These are phyloP conservation scores for Lojkania enalia DNA, from an alignment of 2,329 filamentous ascomycete genomes.

Conservation along the genomic window DNA sequence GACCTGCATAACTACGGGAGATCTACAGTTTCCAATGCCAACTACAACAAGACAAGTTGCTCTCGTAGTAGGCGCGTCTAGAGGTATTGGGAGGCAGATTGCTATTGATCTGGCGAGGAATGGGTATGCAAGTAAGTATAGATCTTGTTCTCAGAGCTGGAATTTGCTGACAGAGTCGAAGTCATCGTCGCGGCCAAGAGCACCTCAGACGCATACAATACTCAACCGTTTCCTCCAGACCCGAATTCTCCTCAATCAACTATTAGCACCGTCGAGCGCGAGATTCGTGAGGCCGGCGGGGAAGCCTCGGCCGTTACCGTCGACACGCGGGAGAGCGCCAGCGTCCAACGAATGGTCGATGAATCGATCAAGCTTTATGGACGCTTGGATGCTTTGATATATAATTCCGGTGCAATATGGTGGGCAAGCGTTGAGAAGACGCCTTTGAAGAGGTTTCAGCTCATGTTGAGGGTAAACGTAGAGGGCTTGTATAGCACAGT, in stretches of 20 bases:
- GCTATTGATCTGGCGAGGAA: slow-evolving; percentile 74
- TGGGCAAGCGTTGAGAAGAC: slow-evolving; percentile 76
- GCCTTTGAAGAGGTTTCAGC: slow-evolving; percentile 73
- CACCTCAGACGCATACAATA: slow-evolving; percentile 63
- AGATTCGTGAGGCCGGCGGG: slow-evolving; percentile 69
- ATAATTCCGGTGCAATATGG: slow-evolving; percentile 86
- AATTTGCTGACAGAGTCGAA: slow-evolving; percentile 35
- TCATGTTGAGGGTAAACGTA: slow-evolving; percentile 56
- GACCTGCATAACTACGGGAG: background rate
- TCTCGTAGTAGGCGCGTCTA: slow-evolving; percentile 73
- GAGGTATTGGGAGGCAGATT: slow-evolving; percentile 80
- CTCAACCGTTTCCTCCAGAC: slow-evolving; percentile 69
- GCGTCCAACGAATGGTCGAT: slow-evolving; percentile 63
- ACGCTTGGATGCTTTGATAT: slow-evolving; percentile 73
- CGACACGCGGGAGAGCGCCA: slow-evolving; percentile 68
- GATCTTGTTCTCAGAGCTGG: background rate
- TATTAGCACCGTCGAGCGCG: slow-evolving; percentile 76
- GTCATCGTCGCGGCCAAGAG: slow-evolving; percentile 80
- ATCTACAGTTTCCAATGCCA: slow-evolving; percentile 18
- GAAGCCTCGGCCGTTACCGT: slow-evolving; percentile 68
- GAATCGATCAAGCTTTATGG: slow-evolving; percentile 61
- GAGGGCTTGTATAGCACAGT: slow-evolving; percentile 74
- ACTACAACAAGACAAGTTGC: slow-evolving; percentile 58
- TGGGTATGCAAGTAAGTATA: slow-evolving; percentile 67
- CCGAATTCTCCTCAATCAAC: slow-evolving; percentile 76